Evolutionary conservation across 768 basidiomycete species (phyloP).

Genomic region (Agaricus subrufescens): DNA sequence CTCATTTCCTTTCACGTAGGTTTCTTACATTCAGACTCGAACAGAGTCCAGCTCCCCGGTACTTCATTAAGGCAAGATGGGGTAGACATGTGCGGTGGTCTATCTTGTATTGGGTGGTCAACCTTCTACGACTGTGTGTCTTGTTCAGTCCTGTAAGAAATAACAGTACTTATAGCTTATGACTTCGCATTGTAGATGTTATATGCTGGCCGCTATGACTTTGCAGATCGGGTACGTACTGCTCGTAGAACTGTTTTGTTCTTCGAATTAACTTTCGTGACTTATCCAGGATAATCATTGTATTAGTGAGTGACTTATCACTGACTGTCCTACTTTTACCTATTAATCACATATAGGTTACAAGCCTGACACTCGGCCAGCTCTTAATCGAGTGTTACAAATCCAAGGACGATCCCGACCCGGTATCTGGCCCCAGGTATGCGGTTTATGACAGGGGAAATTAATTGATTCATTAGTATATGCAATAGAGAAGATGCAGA

Average conservation of each 20-base stretch:
- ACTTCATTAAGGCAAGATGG: constrained; percentile 35
- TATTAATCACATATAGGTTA: constrained; percentile 33
- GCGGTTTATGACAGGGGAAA: not conserved
- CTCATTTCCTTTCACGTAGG: constrained; percentile 25
- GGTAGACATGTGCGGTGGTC: constrained; percentile 49
- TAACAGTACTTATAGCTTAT: not conserved
- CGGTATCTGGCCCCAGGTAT: constrained; percentile 4
- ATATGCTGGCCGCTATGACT: constrained; percentile 74
- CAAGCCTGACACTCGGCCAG: constrained; percentile 53
- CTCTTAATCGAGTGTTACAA: constrained; percentile 23
- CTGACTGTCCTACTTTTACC: constrained; percentile 1
- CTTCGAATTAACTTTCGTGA: not conserved
- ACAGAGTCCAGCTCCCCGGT: constrained; percentile 42
- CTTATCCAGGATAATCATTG: constrained; percentile 38
- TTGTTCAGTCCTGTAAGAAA: too few relatives aligned
- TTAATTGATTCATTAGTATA: not conserved
- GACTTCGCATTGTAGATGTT: constrained; percentile 37
- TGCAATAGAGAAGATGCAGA: not conserved
- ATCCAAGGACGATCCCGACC: constrained; percentile 1
- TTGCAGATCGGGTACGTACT: constrained; percentile 59
- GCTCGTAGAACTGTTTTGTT: not conserved
- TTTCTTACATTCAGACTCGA: constrained; percentile 44
- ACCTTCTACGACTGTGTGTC: constrained; percentile 53
- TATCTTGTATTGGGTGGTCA: constrained; percentile 51
- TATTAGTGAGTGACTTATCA: constrained; percentile 34